Evolutionary conservation across 1,284 basidiomycete species (phyloP), one percentile per base, ranked within the genome.

Genomic region (Trichosporon coremiiforme): DNA sequence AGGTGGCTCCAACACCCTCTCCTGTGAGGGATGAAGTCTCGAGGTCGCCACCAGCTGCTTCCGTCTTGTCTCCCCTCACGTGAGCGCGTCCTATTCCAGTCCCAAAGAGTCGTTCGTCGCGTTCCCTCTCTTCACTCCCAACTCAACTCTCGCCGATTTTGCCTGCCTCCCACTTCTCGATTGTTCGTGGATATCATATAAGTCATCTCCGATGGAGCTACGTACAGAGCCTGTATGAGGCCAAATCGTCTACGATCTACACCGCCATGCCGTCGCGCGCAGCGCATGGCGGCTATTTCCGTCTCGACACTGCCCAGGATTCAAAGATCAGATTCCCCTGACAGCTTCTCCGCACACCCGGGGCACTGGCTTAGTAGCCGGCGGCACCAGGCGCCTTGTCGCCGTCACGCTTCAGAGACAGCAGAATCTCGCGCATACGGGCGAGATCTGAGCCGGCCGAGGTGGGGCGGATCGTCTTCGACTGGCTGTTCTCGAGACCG

Each of bases 381-480:
- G 88, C 92, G 45, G 95, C 95, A 41, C 94, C 94, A 47, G 95
- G 95, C 41, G 95, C 95, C 73, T 89, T 87, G 70, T 91, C 90
- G 50, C 94, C 95, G 84, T 97, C 94, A 74, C 95, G 87, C 85
- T 90, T 91, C 77, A 98, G 84, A 69, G 91, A 87, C 75, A 97
- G 84, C 70, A 97, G 84, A 60, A 97, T 90, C 81, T 97, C 95
- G 85, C 94, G 96, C 87, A 94, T 94, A 72, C 96, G 87, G 57
- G 88, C 85, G 69, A 98, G 86, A 79, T 99, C 97, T 1, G 91
- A 94, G 22, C 92, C 92, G n/a, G 92, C 85, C 17, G 92, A 93
- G 47, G 90, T 88, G 50, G 94, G 89, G 22, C 95, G 91, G 77
- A 95, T 88, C 0, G 95, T 98, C 87, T 98, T 99, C 86, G 91